Evolutionary conservation across 768 basidiomycete species (phyloP), one percentile per base, ranked within the genome.

Genomic region (Piloderma croceum): DNA sequence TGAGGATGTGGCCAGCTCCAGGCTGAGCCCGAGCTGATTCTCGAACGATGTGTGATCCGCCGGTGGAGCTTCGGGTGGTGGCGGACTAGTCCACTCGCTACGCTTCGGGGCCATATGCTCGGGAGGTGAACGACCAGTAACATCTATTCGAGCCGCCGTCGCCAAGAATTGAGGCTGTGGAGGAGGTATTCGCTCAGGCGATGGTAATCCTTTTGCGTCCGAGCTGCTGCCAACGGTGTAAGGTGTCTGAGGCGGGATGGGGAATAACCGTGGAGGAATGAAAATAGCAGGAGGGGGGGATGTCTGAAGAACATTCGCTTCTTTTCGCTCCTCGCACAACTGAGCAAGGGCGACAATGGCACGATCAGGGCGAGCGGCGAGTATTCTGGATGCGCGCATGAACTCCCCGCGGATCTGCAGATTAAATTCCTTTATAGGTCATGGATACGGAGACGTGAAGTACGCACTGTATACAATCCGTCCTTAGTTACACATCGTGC

Each of bases 401-500:
- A 99, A 94, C 66, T 98, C 94, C 7, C 94, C 93, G 11, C 94
- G 92, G 55, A 99, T 92, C 93, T 97, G 50, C 6, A 33, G 22
- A 48, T 49, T 37, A 18, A 43, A n/a, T 46, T 34, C 13, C 36
- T 27, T 21, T 18, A 32, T 36, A 21, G 13, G 36, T 6, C 32
- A 20, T 34, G 34, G 39, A 20, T 24, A 37, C 29, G 24, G 20
- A 32, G 32, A 35, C 23, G 35, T 19, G 24, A 25, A 24, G 25
- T 17, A 58, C 77, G 52, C 54, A 93, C 93, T 31, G 89, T 90
- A 55, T 96, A 97, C 41, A 99, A 70, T 3, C 94, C 94, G 59
- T 99, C 94, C 54, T 83, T 86, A 13, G 94, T 97, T 15, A 98
- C 94, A 50, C 93, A 98, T 50, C 94, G 77, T 7, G 91, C 86